Conservation (phyloP, 208 protist genomes). For the Angomonas deanei region DNA sequence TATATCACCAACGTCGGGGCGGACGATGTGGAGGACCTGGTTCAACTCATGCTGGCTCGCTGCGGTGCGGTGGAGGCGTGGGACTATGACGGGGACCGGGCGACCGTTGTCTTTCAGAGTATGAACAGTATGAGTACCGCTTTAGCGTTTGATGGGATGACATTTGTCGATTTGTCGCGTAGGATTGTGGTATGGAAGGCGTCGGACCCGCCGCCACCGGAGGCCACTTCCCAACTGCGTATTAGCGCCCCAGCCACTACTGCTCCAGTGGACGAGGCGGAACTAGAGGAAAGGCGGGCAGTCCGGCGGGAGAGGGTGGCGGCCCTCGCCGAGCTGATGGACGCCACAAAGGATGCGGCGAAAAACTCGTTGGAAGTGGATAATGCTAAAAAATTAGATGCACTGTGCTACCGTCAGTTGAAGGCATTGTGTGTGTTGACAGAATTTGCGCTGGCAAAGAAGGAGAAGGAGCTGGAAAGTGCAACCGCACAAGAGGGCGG, state of each 20-base stretch:
- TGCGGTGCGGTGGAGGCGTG: slow-evolving; percentile 79
- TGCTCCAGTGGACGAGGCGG: neutral
- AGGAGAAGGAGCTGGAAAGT: slow-evolving; percentile 17
- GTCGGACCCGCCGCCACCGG: slow-evolving; percentile 54
- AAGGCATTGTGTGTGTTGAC: slow-evolving; percentile 55
- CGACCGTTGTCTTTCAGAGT: slow-evolving; percentile 65
- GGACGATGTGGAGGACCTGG: slow-evolving; percentile 62
- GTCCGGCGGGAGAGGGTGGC: slow-evolving; percentile 36
- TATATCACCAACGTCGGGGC: slow-evolving; percentile 61
- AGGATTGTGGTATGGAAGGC: slow-evolving; percentile 71
- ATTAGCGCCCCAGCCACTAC: slow-evolving; percentile 16
- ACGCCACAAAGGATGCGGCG: neutral
- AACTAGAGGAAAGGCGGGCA: slow-evolving; percentile 25
- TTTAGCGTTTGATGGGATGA: slow-evolving; percentile 63
- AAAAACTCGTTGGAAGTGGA: slow-evolving; percentile 17
- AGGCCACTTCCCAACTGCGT: slow-evolving; percentile 50
- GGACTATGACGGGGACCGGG: slow-evolving; percentile 47
- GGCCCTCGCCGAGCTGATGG: slow-evolving; percentile 26
- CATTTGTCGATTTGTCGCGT: slow-evolving; percentile 57
- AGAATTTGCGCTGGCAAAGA: slow-evolving; percentile 27
- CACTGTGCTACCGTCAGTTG: slow-evolving; percentile 64
- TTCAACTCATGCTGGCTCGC: slow-evolving; percentile 52
- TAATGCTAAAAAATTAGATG: slow-evolving; percentile 27
- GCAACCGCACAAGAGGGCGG: neutral
- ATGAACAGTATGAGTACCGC: slow-evolving; percentile 86